Conservation (phyloP, 176 grass and related monocot species). For the Raddia guianensis region DNA sequence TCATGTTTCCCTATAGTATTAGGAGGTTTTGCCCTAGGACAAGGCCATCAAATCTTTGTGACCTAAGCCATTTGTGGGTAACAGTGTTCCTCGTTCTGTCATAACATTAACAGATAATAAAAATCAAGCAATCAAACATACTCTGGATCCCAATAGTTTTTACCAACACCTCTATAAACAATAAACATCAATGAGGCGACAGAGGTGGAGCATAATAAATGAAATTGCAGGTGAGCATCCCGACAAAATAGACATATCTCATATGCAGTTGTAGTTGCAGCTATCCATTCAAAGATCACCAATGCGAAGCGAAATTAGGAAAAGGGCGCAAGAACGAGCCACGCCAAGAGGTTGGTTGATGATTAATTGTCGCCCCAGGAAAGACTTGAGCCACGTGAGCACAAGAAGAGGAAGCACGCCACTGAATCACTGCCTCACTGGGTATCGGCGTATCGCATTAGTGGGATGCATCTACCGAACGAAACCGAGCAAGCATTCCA, state of each 20-base stretch:
- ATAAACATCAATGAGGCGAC: neutral
- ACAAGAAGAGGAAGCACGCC: neutral
- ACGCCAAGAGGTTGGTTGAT: neutral
- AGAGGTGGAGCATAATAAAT: neutral
- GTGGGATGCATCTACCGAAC: neutral
- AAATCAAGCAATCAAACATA: neutral
- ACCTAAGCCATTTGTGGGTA: neutral
- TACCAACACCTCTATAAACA: neutral
- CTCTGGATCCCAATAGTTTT: neutral
- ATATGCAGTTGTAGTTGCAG: neutral
- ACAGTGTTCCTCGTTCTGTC: neutral
- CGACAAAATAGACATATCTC: neutral
- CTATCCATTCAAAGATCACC: neutral
- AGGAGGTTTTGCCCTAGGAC: neutral
- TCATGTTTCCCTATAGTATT: neutral
- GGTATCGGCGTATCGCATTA: neutral
- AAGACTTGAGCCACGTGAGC: neutral
- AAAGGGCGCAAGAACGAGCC: neutral
- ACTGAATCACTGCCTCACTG: neutral
- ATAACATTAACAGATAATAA: neutral
- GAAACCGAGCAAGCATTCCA: slow-evolving; percentile 29
- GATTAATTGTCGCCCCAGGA: neutral
- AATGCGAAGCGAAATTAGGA: neutral
- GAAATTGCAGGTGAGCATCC: neutral
- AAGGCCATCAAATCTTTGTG: neutral